Percentiles rank a stretch among this genome's conserved stretches.
Conservation (phyloP, 2,329 filamentous ascomycete genomes). For the Magnaporthiopsis rhizophila region DNA sequence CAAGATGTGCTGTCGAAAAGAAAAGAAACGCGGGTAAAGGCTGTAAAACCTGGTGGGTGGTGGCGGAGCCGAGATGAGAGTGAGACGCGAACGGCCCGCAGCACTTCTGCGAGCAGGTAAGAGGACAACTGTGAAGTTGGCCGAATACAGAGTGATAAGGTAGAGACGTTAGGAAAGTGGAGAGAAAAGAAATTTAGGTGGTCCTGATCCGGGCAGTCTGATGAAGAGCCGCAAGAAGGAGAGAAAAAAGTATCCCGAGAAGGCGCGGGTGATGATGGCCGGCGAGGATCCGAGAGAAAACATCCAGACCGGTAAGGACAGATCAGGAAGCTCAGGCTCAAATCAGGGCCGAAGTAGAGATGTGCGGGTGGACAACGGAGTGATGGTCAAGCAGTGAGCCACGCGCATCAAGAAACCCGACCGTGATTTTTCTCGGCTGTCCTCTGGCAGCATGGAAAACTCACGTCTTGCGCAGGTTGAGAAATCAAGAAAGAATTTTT, state of each 20-base stretch:
- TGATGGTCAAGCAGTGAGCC: neutral
- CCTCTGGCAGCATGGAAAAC: neutral
- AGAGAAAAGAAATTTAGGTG: neutral
- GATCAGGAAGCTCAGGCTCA: no score
- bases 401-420: no score
- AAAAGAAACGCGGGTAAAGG: neutral
- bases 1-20: neutral
- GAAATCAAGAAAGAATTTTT: neutral
- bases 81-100: neutral
- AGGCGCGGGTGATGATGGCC: no score
- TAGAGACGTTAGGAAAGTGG: neutral
- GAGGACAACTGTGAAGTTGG: neutral
- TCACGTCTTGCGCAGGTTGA: neutral
- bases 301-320: no score
- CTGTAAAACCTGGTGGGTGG: neutral
- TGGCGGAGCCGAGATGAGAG: neutral
- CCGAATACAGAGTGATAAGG: neutral
- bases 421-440: neutral
- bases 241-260: neutral
- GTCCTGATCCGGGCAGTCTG: no score
- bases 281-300: no score
- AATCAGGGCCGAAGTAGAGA: neutral
- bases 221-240: no score
- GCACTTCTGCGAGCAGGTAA: neutral
- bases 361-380: neutral